These are phyloP conservation scores for Rubroboletus satanas DNA, from an alignment of 768 basidiomycete species.

Conservation along the genomic window DNA sequence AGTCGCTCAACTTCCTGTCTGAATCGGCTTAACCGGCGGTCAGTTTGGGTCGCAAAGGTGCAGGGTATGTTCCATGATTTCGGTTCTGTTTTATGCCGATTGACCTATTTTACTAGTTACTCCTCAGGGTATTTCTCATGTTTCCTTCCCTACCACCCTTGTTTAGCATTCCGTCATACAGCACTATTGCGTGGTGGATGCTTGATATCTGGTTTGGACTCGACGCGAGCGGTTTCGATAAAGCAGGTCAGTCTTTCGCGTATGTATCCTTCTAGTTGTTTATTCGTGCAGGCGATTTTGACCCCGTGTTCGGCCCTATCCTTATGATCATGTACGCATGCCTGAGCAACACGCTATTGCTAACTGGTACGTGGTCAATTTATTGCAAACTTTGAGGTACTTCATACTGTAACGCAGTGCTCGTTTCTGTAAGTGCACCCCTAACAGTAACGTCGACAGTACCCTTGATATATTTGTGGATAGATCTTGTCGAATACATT, in stretches of 20 bases:
- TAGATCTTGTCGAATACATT: constrained; percentile 96
- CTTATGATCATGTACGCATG: constrained; percentile 90
- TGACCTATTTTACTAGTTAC: constrained; percentile 21
- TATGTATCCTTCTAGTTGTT: background rate
- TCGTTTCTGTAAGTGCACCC: constrained; percentile 62
- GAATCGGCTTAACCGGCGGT: constrained; percentile 4
- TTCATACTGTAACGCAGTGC: constrained; percentile 42
- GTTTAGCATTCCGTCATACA: constrained; percentile 17
- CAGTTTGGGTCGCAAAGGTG: constrained; percentile 61
- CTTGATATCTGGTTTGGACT: constrained; percentile 93
- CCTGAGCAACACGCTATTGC: constrained; percentile 84
- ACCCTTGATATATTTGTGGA: constrained; percentile 15
- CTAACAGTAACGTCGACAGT: background rate
- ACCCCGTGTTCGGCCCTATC: constrained; percentile 85
- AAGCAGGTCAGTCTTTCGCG: constrained; percentile 54
- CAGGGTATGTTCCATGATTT: constrained; percentile 40
- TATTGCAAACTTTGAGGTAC: background rate
- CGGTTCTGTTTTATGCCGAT: background rate
- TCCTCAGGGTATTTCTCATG: constrained; percentile 33
- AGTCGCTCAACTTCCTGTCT: constrained; percentile 33
- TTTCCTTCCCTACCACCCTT: background rate
- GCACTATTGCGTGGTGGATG: constrained; percentile 92
- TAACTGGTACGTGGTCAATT: constrained; percentile 62
- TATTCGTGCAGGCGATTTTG: constrained; percentile 58
- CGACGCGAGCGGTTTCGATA: constrained; percentile 85